phyloP scores from a whole-genome alignment of 2,329 filamentous ascomycete species.

The Colletotrichum simmondsii region DNA sequence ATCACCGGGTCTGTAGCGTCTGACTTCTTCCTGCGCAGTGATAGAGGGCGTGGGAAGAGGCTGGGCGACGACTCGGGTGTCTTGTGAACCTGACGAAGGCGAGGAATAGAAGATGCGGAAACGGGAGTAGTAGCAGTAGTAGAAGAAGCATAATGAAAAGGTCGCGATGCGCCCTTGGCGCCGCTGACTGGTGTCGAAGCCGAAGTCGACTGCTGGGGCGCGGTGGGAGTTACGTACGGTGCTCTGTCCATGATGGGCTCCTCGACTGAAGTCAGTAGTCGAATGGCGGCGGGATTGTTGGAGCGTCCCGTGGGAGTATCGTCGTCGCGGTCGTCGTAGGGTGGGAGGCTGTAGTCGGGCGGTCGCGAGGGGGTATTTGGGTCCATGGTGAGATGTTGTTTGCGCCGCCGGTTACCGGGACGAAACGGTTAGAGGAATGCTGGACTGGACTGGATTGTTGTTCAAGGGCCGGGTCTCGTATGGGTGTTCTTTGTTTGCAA shows the following conservation, averaged over 20 bases:
- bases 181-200: conserved; percentile 3
- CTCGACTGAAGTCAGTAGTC: conserved; percentile 72
- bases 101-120: conserved; percentile 30
- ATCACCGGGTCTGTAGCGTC: conserved; percentile 36
- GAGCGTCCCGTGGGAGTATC: conserved; percentile 56
- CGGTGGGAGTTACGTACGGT: conserved; percentile 62
- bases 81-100: conserved; percentile 30
- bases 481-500: conserved; percentile 17
- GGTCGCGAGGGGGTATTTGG: conserved; percentile 62
- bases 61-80: conserved; percentile 32
- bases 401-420: conserved; percentile 28
- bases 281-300: conserved; percentile 63
- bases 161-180: not conserved
- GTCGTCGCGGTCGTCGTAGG: conserved; percentile 66
- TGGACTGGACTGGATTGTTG: conserved; percentile 1
- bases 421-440: conserved; percentile 21
- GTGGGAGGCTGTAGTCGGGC: conserved; percentile 67
- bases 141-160: conserved; percentile 29
- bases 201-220: conserved; percentile 4
- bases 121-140: conserved; percentile 37
- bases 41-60: conserved; percentile 40
- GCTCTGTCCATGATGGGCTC: conserved; percentile 58
- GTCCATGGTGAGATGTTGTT: conserved; percentile 53
- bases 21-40: conserved; percentile 29
- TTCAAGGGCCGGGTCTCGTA: conserved; percentile 1